Evolutionary conservation across 2,329 filamentous ascomycete genomes (phyloP), one percentile per base, ranked within the genome.

Genomic region (Penicillium corylophilum): DNA sequence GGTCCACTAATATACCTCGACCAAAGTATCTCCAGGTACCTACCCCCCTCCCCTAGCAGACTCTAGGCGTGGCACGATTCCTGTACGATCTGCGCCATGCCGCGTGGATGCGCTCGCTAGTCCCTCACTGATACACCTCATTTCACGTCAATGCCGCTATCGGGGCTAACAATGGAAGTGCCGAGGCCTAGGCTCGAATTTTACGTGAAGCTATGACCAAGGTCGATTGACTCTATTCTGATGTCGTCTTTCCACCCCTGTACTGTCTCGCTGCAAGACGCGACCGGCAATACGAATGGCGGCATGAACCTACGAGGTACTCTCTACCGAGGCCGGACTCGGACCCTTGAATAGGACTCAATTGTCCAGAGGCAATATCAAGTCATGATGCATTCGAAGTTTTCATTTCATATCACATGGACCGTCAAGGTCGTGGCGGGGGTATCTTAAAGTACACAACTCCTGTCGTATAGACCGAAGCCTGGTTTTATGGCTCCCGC

Each of bases 381-480:
- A 35, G n/a, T 35, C 31, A 35, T 35, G n/a, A 8, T 6, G 31
- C 31, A 35, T 35, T 16, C n/a, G 18, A 35, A 15, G 12, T 2
- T 18, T 9, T 35, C 1, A 5, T 13, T 38, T 38, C 35, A 38
- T 38, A 38, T 38, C 35, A 22, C 35, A 38, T 38, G 35, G 35
- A 20, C 35, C 35, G 13, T 38, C 9, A 20, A 38, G 8, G 35
- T 38, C 35, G 33, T 56, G 16, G 22, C 46, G 46, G 57, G 57
- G 57, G 57, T 41, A 60, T 61, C 58, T 52, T 48, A 60, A 58
- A 53, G 42, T 44, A 54, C 52, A 54, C 23, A 53, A 55, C 20
- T 48, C 15, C 38, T 41, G 38, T 40, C 38, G 23, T 23, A 24
- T 13, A 26, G 39, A 26, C 39, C 42, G 23, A n/a, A 13, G 39